These are phyloP conservation scores for Cyclotella choctawhatcheeana DNA, from an alignment of 108 stramenopile species.

Conservation along the genomic window DNA sequence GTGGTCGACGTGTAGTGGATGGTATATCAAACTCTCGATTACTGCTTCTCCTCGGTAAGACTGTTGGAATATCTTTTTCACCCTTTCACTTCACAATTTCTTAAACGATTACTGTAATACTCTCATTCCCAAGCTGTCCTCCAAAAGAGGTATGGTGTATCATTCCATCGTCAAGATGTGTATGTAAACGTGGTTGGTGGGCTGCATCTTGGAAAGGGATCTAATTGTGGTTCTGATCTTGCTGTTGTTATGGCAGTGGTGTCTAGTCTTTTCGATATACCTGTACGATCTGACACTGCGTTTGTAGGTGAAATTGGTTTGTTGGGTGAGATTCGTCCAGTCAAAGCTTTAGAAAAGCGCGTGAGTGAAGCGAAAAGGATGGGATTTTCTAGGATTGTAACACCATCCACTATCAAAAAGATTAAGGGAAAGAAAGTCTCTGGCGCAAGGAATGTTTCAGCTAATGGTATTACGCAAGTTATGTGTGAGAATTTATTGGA, in stretches of 20 bases:
- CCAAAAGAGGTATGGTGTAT: slow-evolving; percentile 87
- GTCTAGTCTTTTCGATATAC: slow-evolving; percentile 75
- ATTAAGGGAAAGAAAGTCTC: slow-evolving; percentile 6
- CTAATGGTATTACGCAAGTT: slow-evolving; percentile 47
- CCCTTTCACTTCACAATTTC: no score
- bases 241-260: slow-evolving; percentile 84
- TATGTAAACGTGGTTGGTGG: slow-evolving; percentile 93
- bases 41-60: slow-evolving; percentile 80
- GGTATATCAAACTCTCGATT: slow-evolving; percentile 83
- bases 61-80: no score
- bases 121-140: no score
- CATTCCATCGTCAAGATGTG: slow-evolving; percentile 72
- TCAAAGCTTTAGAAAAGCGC: slow-evolving; percentile 77
- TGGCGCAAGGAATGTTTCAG: slow-evolving; percentile 33
- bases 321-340: slow-evolving; percentile 85
- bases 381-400: slow-evolving; percentile 83
- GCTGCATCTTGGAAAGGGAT: slow-evolving; percentile 57
- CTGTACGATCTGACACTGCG: slow-evolving; percentile 90
- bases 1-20: slow-evolving; percentile 71
- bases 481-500: slow-evolving; percentile 72
- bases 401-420: slow-evolving; percentile 44
- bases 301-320: slow-evolving; percentile 96
- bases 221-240: slow-evolving; percentile 73
- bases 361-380: slow-evolving; percentile 79
- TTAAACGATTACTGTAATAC: no score